Percentiles rank a stretch among this genome's conserved stretches.
Evolutionary conservation across 768 basidiomycete genomes (phyloP).

Genomic region (Agrocybe pediades): DNA sequence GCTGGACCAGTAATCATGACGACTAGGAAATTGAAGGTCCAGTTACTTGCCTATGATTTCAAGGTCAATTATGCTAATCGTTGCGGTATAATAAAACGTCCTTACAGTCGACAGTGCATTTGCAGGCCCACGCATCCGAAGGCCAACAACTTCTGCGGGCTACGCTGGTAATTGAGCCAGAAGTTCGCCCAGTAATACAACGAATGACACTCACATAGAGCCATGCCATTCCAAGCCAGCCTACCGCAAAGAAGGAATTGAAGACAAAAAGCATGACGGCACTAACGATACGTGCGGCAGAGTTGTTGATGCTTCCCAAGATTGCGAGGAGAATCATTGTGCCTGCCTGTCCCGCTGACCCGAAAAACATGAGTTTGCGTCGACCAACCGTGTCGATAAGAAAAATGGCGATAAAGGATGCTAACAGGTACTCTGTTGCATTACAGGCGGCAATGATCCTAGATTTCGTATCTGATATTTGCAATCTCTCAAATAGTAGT

Average conservation of each 20-base stretch:
- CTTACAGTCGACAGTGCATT: constrained; percentile 60
- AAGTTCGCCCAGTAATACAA: background rate
- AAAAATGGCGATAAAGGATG: constrained; percentile 70
- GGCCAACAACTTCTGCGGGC: constrained; percentile 67
- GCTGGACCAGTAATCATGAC: constrained; percentile 65
- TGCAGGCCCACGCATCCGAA: constrained; percentile 63
- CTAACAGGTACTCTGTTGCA: constrained; percentile 72
- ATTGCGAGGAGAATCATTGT: constrained; percentile 65
- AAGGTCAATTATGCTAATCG: background rate
- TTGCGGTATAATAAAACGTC: background rate
- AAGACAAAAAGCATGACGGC: constrained; percentile 66
- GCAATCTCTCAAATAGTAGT: constrained; percentile 58
- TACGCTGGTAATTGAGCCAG: constrained; percentile 23
- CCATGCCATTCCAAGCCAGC: constrained; percentile 76
- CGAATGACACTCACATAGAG: constrained; percentile 48
- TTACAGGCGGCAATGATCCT: constrained; percentile 68
- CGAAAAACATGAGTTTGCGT: constrained; percentile 70
- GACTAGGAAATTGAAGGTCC: constrained; percentile 62
- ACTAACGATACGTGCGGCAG: constrained; percentile 50
- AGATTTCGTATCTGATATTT: constrained; percentile 56
- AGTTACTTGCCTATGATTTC: constrained; percentile 39
- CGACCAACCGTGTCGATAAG: constrained; percentile 76
- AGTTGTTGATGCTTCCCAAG: constrained; percentile 51
- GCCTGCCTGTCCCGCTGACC: constrained; percentile 58
- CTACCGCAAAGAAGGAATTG: constrained; percentile 70